Conservation (phyloP, 2,329 filamentous ascomycete species). For the Berkeleyomyces rouxiae region DNA sequence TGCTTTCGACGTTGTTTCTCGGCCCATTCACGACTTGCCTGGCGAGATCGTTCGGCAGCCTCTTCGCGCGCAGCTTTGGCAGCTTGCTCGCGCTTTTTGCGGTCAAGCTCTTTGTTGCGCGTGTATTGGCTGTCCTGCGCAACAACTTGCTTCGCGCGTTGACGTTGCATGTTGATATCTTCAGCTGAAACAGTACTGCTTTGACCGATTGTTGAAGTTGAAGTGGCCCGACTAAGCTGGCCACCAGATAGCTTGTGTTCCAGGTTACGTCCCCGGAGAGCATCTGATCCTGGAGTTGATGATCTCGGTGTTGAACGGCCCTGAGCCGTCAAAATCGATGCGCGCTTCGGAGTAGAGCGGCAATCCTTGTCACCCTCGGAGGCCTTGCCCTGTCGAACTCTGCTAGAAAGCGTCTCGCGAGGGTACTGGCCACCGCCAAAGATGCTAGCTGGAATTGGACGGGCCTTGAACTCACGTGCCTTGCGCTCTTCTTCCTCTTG, state of each 20-base stretch:
- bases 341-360: slow-evolving; percentile 14
- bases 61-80: slow-evolving; percentile 40
- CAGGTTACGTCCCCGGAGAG: slow-evolving; percentile 9
- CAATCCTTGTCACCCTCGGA: slow-evolving; percentile 18
- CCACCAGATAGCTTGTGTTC: slow-evolving; percentile 3
- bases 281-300: slow-evolving; percentile 10
- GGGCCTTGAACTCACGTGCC: slow-evolving; percentile 47
- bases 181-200: slow-evolving; percentile 34
- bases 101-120: slow-evolving; percentile 35
- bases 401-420: slow-evolving; percentile 41
- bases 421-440: slow-evolving; percentile 27
- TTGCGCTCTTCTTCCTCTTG: slow-evolving; percentile 44
- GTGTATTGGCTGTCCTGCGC: slow-evolving; percentile 32
- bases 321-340: slow-evolving; percentile 14
- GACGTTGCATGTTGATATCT: slow-evolving; percentile 33
- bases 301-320: slow-evolving; percentile 7
- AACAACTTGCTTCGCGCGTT: slow-evolving; percentile 37
- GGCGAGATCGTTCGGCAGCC: slow-evolving; percentile 43
- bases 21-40: slow-evolving; percentile 44
- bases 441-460: slow-evolving; percentile 33
- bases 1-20: slow-evolving; percentile 36
- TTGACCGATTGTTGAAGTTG: slow-evolving; percentile 30
- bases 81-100: slow-evolving; percentile 34
- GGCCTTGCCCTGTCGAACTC: slow-evolving; percentile 33
- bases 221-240: slow-evolving; percentile 25